A percentile compares a stretch with the other conserved stretches of the same genome.
These are phyloP conservation scores for Colletotrichum theobromicola DNA, from an alignment of 2,329 filamentous ascomycete genomes.

Conservation along the genomic window DNA sequence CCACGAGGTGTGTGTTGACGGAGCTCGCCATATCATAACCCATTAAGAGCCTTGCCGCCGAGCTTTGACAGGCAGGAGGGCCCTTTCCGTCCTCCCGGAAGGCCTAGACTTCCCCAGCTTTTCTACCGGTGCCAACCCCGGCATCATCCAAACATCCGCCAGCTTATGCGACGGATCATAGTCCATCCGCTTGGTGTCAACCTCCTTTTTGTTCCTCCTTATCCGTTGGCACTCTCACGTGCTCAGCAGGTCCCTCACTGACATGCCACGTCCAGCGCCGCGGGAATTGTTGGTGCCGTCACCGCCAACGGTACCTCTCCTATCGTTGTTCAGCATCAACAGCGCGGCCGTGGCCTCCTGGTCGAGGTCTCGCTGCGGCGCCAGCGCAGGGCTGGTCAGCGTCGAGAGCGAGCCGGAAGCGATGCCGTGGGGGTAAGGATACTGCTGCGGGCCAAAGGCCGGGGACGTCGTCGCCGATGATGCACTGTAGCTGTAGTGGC, in stretches of 20 bases:
- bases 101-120: not conserved
- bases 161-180: not conserved
- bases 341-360: conserved; percentile 86
- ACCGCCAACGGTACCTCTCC: conserved; percentile 53
- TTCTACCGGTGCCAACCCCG: not conserved
- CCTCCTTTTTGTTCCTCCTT: not conserved
- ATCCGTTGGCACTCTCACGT: conserved; percentile 38
- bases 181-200: not conserved
- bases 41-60: not conserved
- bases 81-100: not conserved
- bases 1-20: not conserved
- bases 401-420: conserved; percentile 53
- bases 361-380: conserved; percentile 61
- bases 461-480: conserved; percentile 59
- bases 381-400: conserved; percentile 62
- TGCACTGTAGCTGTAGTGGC: conserved; percentile 54
- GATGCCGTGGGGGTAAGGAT: conserved; percentile 42
- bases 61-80: not conserved
- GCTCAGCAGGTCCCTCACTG: conserved; percentile 59
- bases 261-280: conserved; percentile 51
- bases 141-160: not conserved
- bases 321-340: conserved; percentile 85
- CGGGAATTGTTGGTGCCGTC: conserved; percentile 35
- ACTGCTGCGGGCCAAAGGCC: conserved; percentile 58
- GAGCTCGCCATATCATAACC: not conserved